Conservation (phyloP, 768 basidiomycete species). For the Gelatoporia subvermispora region DNA sequence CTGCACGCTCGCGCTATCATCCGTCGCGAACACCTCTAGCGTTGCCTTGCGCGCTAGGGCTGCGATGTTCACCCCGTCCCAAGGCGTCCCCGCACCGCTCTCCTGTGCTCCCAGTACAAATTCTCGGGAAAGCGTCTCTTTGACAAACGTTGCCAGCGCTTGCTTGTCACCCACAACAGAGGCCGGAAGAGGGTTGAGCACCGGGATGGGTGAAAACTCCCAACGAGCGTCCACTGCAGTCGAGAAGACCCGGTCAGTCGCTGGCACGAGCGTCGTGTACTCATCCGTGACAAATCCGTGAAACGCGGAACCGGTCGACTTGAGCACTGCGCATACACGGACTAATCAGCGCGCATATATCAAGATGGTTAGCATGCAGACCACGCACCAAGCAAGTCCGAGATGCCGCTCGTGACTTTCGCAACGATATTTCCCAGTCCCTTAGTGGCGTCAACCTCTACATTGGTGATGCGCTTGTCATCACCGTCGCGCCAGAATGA, state of each 20-base stretch:
- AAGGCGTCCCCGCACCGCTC: conserved; percentile 44
- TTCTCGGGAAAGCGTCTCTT: background rate
- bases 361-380: background rate
- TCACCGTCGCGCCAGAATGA: conserved; percentile 88
- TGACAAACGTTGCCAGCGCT: background rate
- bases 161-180: conserved; percentile 23
- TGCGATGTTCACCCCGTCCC: conserved; percentile 54
- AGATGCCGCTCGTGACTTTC: conserved; percentile 61
- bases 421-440: conserved; percentile 62
- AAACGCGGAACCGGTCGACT: conserved; percentile 85
- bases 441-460: conserved; percentile 45
- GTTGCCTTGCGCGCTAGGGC: conserved; percentile 56
- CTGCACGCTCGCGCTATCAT: conserved; percentile 92
- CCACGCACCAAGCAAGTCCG: conserved; percentile 68
- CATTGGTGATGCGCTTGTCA: conserved; percentile 69
- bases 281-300: conserved; percentile 78
- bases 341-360: background rate
- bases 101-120: conserved; percentile 2
- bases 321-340: conserved; percentile 58
- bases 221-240: conserved; percentile 81
- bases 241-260: conserved; percentile 86
- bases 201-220: conserved; percentile 46
- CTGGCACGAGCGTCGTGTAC: conserved; percentile 81
- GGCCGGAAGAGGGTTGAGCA: conserved; percentile 24
- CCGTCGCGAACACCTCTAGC: conserved; percentile 75